These are phyloP conservation scores for Scheffersomyces ergatensis DNA, from an alignment of 805 yeast species.

Conservation along the genomic window DNA sequence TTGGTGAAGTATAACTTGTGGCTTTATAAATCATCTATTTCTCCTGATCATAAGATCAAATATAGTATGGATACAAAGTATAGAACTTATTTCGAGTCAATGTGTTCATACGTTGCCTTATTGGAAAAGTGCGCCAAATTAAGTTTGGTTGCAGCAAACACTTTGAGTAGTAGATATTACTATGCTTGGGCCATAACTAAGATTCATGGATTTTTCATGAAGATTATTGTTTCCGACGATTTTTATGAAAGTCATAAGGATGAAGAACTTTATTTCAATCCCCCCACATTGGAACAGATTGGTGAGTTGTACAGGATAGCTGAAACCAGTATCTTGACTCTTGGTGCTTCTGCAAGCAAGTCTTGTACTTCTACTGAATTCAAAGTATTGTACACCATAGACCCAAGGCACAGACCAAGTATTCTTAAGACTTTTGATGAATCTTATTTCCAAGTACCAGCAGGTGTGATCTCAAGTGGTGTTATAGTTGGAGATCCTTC, in stretches of 20 bases:
- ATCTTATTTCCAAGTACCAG: not conserved
- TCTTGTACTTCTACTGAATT: conserved; percentile 2
- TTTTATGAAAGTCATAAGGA: conserved; percentile 12
- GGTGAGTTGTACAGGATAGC: conserved; percentile 15
- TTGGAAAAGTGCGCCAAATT: conserved; percentile 8
- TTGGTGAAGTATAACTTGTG: conserved; percentile 19
- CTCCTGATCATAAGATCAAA: conserved; percentile 5
- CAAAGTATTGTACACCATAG: conserved; percentile 7
- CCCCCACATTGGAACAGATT: conserved; percentile 11
- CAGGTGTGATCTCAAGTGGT: not conserved
- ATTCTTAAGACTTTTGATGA: not conserved
- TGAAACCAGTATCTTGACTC: conserved; percentile 6
- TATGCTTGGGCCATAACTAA: conserved; percentile 69
- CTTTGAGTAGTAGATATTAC: conserved; percentile 55
- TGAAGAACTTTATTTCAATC: conserved; percentile 2
- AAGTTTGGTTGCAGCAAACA: conserved; percentile 16
- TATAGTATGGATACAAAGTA: conserved; percentile 5
- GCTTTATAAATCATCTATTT: conserved; percentile 8
- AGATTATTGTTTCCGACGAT: conserved; percentile 27
- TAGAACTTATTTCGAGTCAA: conserved; percentile 4
- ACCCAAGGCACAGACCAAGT: conserved; percentile 12
- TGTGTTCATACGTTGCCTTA: conserved; percentile 6
- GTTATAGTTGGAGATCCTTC: not conserved
- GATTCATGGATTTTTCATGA: conserved; percentile 45
- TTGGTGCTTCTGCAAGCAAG: not conserved